Evolutionary conservation across 352 stramenopile genomes (phyloP).

Genomic region (Thalassiosira mediterranea): DNA sequence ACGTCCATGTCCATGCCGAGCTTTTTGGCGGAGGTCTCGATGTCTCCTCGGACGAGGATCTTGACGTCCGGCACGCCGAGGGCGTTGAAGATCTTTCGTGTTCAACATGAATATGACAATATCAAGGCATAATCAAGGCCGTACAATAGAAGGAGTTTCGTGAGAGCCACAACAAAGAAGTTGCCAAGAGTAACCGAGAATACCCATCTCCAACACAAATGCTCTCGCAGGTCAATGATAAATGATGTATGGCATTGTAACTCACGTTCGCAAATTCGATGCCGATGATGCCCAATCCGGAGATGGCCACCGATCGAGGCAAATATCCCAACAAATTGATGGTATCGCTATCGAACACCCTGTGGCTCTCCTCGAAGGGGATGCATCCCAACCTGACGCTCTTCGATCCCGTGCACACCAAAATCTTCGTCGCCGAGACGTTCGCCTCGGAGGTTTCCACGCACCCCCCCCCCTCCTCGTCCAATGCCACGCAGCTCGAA

Average conservation of each 20-base stretch:
- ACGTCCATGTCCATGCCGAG: conserved; percentile 44
- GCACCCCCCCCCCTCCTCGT: conserved; percentile 7
- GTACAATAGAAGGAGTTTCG: too few relatives aligned
- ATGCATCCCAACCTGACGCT: conserved; percentile 23
- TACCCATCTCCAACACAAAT: too few relatives aligned
- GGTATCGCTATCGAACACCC: conserved; percentile 49
- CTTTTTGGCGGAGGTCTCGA: conserved; percentile 30
- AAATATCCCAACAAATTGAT: conserved; percentile 48
- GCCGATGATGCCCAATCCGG: conserved; percentile 44
- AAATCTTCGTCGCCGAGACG: conserved; percentile 19
- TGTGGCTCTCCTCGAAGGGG: conserved; percentile 37
- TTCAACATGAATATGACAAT: too few relatives aligned
- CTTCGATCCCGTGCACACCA: conserved; percentile 34
- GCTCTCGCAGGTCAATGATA: too few relatives aligned
- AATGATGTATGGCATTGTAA: too few relatives aligned
- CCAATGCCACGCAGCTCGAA: background rate
- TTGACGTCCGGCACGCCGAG: conserved; percentile 31
- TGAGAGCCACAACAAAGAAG: too few relatives aligned
- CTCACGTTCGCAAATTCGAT: too few relatives aligned
- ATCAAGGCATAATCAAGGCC: too few relatives aligned
- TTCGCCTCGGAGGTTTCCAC: conserved; percentile 5
- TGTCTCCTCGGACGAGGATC: conserved; percentile 29
- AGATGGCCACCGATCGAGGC: conserved; percentile 35
- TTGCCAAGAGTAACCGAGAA: too few relatives aligned
- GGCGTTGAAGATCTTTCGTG: conserved; percentile 43